These are phyloP conservation scores for Ophiocytium majus DNA, from an alignment of 352 stramenopile genomes.

Conservation along the genomic window DNA sequence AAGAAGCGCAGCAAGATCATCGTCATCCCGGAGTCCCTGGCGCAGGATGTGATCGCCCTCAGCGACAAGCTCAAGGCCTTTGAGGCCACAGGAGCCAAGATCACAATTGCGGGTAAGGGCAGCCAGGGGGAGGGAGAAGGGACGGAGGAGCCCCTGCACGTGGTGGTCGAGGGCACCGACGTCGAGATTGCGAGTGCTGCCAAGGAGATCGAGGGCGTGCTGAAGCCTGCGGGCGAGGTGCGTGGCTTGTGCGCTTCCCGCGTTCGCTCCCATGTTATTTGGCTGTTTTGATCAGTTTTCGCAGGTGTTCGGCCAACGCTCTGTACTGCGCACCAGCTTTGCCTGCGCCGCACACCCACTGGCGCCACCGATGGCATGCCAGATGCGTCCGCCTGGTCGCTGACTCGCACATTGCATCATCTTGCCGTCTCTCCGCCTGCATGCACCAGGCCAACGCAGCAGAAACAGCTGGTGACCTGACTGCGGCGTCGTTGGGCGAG, in stretches of 20 bases:
- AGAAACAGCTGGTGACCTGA: slow-evolving; percentile 74
- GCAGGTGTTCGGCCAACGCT: too few species aligned
- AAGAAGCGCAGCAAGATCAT: slow-evolving; percentile 73
- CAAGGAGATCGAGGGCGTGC: slow-evolving; percentile 77
- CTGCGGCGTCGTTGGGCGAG: slow-evolving; percentile 41
- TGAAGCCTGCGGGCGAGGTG: slow-evolving; percentile 81
- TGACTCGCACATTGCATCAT: too few species aligned
- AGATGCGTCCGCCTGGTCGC: too few species aligned
- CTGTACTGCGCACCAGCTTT: too few species aligned
- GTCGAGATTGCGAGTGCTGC: slow-evolving; percentile 76
- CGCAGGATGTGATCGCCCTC: slow-evolving; percentile 88
- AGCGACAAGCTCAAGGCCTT: slow-evolving; percentile 85
- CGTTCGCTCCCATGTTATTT: too few species aligned
- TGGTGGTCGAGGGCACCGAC: slow-evolving; percentile 81
- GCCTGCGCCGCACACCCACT: too few species aligned
- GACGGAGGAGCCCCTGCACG: slow-evolving; percentile 80
- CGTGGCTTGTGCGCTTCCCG: too few species aligned
- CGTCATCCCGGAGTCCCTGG: slow-evolving; percentile 74
- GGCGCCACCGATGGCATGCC: too few species aligned
- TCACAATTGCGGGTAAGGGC: slow-evolving; percentile 81
- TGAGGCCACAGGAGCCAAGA: slow-evolving; percentile 79
- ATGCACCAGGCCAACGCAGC: slow-evolving; percentile 84
- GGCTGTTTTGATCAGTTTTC: too few species aligned
- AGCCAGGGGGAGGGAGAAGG: slow-evolving; percentile 69
- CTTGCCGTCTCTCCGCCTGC: too few species aligned